These are phyloP conservation scores for Buddleja alternifolia DNA, from an alignment of 257 asterid species.

Conservation along the genomic window DNA sequence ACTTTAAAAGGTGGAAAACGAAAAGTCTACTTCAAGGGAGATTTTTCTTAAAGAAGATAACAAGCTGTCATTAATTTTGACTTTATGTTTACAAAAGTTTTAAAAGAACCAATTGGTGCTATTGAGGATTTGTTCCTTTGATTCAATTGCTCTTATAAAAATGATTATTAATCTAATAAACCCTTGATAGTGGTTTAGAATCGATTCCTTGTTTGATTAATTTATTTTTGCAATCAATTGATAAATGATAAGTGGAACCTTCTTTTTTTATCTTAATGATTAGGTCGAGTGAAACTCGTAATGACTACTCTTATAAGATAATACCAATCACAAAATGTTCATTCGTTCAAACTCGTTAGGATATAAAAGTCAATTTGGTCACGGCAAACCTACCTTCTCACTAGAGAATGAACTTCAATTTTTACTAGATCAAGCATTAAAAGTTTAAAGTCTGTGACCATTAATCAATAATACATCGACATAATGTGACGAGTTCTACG, in stretches of 20 bases:
- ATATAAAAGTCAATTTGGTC: too few species aligned
- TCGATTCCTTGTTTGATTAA: neutral
- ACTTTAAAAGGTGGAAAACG: neutral
- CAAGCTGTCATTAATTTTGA: slow-evolving; percentile 36
- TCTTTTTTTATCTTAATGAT: neutral
- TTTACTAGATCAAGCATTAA: too few species aligned
- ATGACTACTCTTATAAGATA: too few species aligned
- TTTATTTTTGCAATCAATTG: neutral
- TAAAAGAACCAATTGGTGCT: slow-evolving; percentile 20
- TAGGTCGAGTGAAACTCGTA: too few species aligned
- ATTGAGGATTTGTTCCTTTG: slow-evolving; percentile 27
- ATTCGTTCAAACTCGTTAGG: too few species aligned
- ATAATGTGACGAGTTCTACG: too few species aligned
- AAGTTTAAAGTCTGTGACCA: too few species aligned
- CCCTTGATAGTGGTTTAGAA: neutral
- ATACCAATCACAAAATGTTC: too few species aligned
- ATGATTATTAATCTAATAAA: neutral
- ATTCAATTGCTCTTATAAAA: neutral
- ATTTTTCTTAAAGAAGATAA: neutral
- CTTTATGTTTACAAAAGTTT: slow-evolving; percentile 23
- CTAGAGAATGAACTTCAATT: too few species aligned
- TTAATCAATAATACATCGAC: too few species aligned
- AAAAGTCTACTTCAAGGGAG: slow-evolving; percentile 18
- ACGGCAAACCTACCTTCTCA: too few species aligned
- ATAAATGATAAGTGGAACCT: neutral